Percentiles rank a stretch among this genome's conserved stretches.
These are phyloP conservation scores for Euphorbia tirucalli DNA, from an alignment of 345 rosid species.

Conservation along the genomic window DNA sequence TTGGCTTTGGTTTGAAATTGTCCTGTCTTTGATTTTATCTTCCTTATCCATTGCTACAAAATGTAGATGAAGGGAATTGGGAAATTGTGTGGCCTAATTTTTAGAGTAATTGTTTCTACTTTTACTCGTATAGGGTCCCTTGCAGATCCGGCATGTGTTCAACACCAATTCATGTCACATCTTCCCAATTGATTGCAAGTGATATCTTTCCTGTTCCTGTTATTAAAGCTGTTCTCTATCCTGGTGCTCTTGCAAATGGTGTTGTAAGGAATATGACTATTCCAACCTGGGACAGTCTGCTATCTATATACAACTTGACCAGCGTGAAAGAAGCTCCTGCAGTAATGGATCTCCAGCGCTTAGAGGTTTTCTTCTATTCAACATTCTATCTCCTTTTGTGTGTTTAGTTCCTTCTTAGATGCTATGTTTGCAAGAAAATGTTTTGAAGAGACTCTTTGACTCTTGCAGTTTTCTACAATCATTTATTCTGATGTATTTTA, in stretches of 20 bases:
- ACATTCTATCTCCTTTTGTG: constrained; percentile 3
- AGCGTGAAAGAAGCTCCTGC: constrained; percentile 67
- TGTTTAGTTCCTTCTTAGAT: not conserved
- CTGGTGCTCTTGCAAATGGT: constrained; percentile 71
- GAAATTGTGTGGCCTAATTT: not conserved
- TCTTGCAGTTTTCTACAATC: too few species aligned
- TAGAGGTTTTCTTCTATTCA: constrained; percentile 54
- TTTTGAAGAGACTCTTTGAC: too few species aligned
- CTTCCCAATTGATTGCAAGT: constrained; percentile 90
- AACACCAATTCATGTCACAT: constrained; percentile 85
- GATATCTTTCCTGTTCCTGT: constrained; percentile 79
- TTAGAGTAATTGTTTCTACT: not conserved
- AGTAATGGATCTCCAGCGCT: constrained; percentile 76
- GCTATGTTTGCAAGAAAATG: too few species aligned
- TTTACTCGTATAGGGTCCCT: constrained; percentile 51
- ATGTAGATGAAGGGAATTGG: not conserved
- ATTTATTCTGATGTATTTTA: too few species aligned
- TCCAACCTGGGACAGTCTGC: constrained; percentile 72
- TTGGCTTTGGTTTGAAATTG: not conserved
- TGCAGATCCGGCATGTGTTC: constrained; percentile 94
- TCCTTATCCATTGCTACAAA: too few species aligned
- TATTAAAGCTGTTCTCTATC: constrained; percentile 74
- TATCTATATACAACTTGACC: constrained; percentile 68
- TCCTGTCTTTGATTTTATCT: not conserved
- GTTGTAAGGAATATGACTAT: constrained; percentile 54